Base-by-base conservation (phyloP, 2,329 filamentous ascomycete genomes). In the Eutypa lata region DNA sequence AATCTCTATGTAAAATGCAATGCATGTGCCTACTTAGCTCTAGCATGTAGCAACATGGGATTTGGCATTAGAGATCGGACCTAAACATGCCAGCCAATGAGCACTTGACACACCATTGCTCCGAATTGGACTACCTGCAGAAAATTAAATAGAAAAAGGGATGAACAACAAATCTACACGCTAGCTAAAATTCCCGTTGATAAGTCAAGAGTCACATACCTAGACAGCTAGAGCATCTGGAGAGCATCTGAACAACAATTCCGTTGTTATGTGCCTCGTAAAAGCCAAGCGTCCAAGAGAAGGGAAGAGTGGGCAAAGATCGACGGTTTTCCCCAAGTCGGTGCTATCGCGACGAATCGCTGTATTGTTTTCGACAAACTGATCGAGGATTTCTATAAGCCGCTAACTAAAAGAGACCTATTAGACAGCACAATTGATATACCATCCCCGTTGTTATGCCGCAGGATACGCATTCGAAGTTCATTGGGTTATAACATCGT, bases 81-180 rank as follows among this genome's bases (percentile, higher is more conserved):
- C 57, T 57, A 63, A 65, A 61, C 52, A n/a, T 52, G 48, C 57
- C 55, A 57, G 56, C 66, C 62, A 68, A 68, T 68, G 51, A 65
- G 59, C 48, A 55, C 44, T 49, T 68, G 65, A 62, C 66, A 68
- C 66, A 68, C 65, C 55, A 55, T 49, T 53, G 55, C 47, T 55
- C 59, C 57, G 55, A 60, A 65, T 61, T 58, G 55, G 58, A 60
- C 61, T 53, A 61, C 53, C 58, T 68, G 66, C 66, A 67, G 63
- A 47, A 53, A 52, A 50, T 57, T 55, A 63, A 53, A 57, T n/a
- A n/a, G n/a, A 58, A 59, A 60, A 44, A 44, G 21, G n/a, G 42
- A 45, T 11, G 42, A 45, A 24, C 21, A 24, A 45, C 3, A 18
- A 3, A 31, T 31, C 26, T 31, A 31, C 19, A 19, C 19, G 18